phyloP scores from a whole-genome alignment of 129 eudicot species.

The Ambrosia artemisiifolia region DNA sequence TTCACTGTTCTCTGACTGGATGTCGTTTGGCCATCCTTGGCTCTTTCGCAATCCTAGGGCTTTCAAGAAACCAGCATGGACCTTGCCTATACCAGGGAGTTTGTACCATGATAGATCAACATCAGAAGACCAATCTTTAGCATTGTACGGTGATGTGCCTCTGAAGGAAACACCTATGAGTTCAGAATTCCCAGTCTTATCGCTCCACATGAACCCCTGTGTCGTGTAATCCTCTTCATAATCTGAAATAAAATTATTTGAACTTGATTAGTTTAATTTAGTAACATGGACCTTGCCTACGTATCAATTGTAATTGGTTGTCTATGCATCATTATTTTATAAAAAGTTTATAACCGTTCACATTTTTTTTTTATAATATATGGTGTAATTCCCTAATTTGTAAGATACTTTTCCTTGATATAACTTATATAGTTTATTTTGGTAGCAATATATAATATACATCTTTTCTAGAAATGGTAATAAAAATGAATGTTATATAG shows the following conservation, averaged over 20 bases:
- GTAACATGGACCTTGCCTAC: background rate
- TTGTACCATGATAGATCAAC: slow-evolving; percentile 64
- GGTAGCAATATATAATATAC: no score
- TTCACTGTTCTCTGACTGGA: background rate
- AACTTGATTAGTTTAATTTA: background rate
- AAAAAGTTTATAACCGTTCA: background rate
- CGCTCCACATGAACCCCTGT: slow-evolving; percentile 54
- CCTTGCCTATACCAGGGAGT: slow-evolving; percentile 43
- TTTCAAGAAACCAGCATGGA: slow-evolving; percentile 73
- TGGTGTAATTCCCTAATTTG: no score
- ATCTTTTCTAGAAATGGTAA: no score
- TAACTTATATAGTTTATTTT: no score
- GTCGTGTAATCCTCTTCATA: slow-evolving; percentile 41
- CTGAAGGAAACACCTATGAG: slow-evolving; percentile 59
- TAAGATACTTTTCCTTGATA: no score
- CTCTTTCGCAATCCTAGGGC: slow-evolving; percentile 61
- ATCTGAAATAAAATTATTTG: slow-evolving; percentile 23
- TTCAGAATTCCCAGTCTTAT: slow-evolving; percentile 26
- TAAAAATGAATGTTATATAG: no score
- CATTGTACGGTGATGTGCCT: slow-evolving; percentile 61
- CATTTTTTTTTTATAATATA: no score
- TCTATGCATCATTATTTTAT: no score
- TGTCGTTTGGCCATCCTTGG: slow-evolving; percentile 37
- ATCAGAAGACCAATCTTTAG: slow-evolving; percentile 58
- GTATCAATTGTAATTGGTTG: no score